Evolutionary conservation across 1,139 yeast genomes (phyloP), one percentile per base, ranked within the genome.

Genomic region (Pichiaceae sp.): DNA sequence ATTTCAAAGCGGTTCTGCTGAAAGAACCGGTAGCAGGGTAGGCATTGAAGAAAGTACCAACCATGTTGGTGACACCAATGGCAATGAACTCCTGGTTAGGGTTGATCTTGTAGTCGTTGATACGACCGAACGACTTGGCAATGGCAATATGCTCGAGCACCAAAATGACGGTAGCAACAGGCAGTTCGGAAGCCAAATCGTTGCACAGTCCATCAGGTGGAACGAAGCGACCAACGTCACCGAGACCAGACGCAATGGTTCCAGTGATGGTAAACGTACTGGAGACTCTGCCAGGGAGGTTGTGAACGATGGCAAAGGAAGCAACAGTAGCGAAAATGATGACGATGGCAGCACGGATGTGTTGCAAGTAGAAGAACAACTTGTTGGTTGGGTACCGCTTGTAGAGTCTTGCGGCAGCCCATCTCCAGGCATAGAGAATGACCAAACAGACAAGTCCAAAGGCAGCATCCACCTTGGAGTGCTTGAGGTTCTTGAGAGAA

Each of bases 11-110:
- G 34, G 96, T 82, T 66, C 96, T 78, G 17, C 95, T 84, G 60
- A 89, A 89, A 2, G 96, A 89, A 38, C 97, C 96, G 9, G 97
- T 89, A 9, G 96, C 89, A 14, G 97, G 97, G 57, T 89, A 89
- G 8, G 96, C 96, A 52, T 76, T 71, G 70, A 89, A 89, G 55
- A 87, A 85, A 19, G 95, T 84, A 48, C 96, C 96, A 49, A 89
- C 70, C 57, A 87, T 68, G 62, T 89, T 89, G 40, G 91, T 82
- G 33, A 83, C 83, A 55, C 97, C 97, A 61, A 89, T 89, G 29
- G 97, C 96, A 55, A 89, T 75, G 43, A 89, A 72, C 59, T 89
- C 97, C 64, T 89, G 97, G 62, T 89, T 89, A 33, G 97, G 96
- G 42, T 78, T 72, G 53, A 89, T 81, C 53, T 84, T 85, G 62